These are phyloP conservation scores for Chaetomium fimeti DNA, from an alignment of 495 filamentous ascomycete species.

Conservation along the genomic window DNA sequence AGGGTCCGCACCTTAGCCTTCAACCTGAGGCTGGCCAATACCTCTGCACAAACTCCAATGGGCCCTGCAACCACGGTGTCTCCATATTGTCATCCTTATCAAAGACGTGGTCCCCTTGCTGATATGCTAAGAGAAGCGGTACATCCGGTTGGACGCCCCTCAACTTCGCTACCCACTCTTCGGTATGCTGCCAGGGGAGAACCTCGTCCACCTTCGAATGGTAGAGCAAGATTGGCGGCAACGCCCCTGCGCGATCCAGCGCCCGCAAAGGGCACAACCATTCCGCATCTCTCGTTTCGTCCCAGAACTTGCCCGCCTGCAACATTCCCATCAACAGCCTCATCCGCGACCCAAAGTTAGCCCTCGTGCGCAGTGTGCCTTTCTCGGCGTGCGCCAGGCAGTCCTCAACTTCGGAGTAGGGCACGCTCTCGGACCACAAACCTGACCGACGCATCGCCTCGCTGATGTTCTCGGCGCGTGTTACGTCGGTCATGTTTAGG, in stretches of 20 bases:
- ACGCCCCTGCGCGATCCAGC: not conserved
- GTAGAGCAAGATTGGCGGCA: constrained; percentile 8
- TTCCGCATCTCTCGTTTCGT: not conserved
- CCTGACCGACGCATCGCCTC: not conserved
- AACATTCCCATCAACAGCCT: constrained; percentile 6
- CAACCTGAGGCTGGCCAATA: constrained; percentile 5
- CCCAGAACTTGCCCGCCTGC: constrained; percentile 1
- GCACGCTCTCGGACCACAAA: constrained; percentile 3
- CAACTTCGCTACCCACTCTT: constrained; percentile 6
- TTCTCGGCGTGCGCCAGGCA: not conserved
- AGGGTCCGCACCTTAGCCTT: no score
- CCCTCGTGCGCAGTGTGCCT: not conserved
- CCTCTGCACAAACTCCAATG: constrained; percentile 3
- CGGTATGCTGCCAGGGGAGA: not conserved
- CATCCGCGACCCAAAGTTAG: constrained; percentile 3
- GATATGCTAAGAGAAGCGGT: constrained; percentile 1
- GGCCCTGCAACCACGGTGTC: not conserved
- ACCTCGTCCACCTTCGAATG: constrained; percentile 1
- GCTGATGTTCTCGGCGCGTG: not conserved
- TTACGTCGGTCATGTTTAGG: not conserved
- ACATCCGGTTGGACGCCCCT: constrained; percentile 2
- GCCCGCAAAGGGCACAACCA: constrained; percentile 2
- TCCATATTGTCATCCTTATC: not conserved
- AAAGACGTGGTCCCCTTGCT: constrained; percentile 6
- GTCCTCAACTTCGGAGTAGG: constrained; percentile 6